These are phyloP conservation scores for Harrya chromipes DNA, from an alignment of 768 basidiomycete genomes.

Conservation along the genomic window DNA sequence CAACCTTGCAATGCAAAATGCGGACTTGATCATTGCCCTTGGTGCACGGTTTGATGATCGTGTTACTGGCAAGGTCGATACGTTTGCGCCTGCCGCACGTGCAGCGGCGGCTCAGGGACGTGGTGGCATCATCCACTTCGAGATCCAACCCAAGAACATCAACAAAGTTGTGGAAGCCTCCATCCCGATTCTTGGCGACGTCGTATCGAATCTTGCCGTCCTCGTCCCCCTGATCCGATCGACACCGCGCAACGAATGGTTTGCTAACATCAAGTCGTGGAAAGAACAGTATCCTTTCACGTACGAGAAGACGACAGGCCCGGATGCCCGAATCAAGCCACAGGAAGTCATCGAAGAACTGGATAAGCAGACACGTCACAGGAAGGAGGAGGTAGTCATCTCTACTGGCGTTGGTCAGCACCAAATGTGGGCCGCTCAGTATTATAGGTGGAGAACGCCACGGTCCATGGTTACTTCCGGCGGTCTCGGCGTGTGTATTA, in stretches of 20 bases:
- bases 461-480: conserved; percentile 89
- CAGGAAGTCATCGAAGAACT: conserved; percentile 96
- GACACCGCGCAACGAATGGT: conserved; percentile 74
- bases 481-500: conserved; percentile 77
- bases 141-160: conserved; percentile 97
- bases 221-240: conserved; percentile 77
- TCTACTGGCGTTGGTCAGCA: conserved; percentile 98
- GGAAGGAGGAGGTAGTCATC: conserved; percentile 84
- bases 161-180: conserved; percentile 98
- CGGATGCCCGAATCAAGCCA: conserved; percentile 81
- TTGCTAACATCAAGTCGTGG: conserved; percentile 77
- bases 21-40: conserved; percentile 96
- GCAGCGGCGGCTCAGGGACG: conserved; percentile 81
- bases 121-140: conserved; percentile 99
- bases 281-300: conserved; percentile 90
- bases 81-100: conserved; percentile 88
- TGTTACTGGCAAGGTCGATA: conserved; percentile 86
- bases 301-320: conserved; percentile 55
- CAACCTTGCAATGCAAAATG: conserved; percentile 96
- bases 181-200: conserved; percentile 93
- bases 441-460: conserved; percentile 88
- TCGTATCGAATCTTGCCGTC: conserved; percentile 73
- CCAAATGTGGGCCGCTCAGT: conserved; percentile 99
- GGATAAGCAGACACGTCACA: conserved; percentile 70
- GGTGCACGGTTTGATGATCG: conserved; percentile 98